Base-by-base conservation (phyloP, 2,329 filamentous ascomycete species). In the Domatiomyces globalis region DNA sequence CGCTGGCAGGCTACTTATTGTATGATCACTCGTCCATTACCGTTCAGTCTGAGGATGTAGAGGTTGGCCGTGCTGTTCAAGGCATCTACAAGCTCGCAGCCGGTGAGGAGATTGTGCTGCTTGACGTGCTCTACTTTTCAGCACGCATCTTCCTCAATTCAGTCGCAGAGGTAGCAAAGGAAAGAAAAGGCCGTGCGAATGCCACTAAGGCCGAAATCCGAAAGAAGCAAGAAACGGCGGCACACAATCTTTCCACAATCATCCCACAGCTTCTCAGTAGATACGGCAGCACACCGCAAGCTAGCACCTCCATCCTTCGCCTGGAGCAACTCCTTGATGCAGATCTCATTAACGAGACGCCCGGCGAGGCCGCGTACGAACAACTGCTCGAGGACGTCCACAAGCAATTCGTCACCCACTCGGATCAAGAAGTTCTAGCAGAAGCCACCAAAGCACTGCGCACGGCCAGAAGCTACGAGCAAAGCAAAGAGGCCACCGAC, bases 381-480 rank as follows among this genome's bases (percentile, higher is more conserved):
- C 80, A 83, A 19, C 71, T 96, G 27, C 73, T 98, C 1, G 88
- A 95, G 59, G 89, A 95, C 62, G 87, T 96, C 60, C 88, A 86
- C 66, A 87, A 87, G 52, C 92, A 98, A 61, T 96, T 98, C 69
- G 81, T 85, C 61, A 81, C 87, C n/a, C 92, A 98, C 63, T 85
- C 86, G 44, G 87, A 94, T 62, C 84, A 86, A 60, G 79, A 79
- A 51, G 89, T 96, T 17, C 74, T 98, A 45, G 80, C 81, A 9
- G 89, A 95, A 66, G 90, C 88, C 12, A 84, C 85, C 25, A 76
- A 81, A 19, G 86, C 89, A 4, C 78, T 98, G 39, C 71, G 95
- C 29, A 87, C 94, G 63, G 88, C 90, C 7, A 83, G 86, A 57
- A 83, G 82, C 54, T 90, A 87, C 55, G 87, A 92, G 54, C 90